Evolutionary conservation across 495 filamentous ascomycete genomes (phyloP).

Genomic region (Podospora anserina): DNA sequence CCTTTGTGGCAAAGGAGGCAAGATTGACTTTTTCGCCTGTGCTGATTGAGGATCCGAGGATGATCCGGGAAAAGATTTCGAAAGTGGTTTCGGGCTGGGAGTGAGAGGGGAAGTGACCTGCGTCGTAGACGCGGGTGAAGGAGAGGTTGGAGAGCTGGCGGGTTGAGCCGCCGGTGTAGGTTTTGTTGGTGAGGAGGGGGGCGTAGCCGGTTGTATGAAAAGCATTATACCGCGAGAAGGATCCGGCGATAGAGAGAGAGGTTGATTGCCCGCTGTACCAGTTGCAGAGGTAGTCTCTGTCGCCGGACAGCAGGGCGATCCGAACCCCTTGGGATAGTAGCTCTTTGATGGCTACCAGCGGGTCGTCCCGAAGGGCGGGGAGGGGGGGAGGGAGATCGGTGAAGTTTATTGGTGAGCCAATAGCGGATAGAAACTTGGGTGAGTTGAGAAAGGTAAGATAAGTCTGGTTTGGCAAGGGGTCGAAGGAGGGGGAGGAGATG

Average conservation of each 20-base stretch:
- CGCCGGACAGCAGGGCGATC: conserved; percentile 66
- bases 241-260: conserved; percentile 51
- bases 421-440: conserved; percentile 56
- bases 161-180: conserved; percentile 60
- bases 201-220: conserved; percentile 53
- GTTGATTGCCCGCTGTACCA: conserved; percentile 47
- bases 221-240: conserved; percentile 22
- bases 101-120: conserved; percentile 68
- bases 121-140: conserved; percentile 66
- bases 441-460: conserved; percentile 65
- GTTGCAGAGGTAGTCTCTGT: conserved; percentile 65
- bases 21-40: conserved; percentile 51
- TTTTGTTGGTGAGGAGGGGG: conserved; percentile 49
- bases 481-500: conserved; percentile 48
- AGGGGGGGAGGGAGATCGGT: conserved; percentile 54
- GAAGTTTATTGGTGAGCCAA: conserved; percentile 67
- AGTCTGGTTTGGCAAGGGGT: conserved; percentile 62
- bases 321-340: conserved; percentile 59
- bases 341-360: conserved; percentile 47
- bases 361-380: conserved; percentile 47
- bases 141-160: conserved; percentile 66
- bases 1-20: conserved; percentile 51
- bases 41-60: conserved; percentile 57
- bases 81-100: conserved; percentile 67
- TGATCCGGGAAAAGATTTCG: conserved; percentile 62